Conservation (phyloP, 164 flowering plant genomes). For the Euptelea pleiosperma region DNA sequence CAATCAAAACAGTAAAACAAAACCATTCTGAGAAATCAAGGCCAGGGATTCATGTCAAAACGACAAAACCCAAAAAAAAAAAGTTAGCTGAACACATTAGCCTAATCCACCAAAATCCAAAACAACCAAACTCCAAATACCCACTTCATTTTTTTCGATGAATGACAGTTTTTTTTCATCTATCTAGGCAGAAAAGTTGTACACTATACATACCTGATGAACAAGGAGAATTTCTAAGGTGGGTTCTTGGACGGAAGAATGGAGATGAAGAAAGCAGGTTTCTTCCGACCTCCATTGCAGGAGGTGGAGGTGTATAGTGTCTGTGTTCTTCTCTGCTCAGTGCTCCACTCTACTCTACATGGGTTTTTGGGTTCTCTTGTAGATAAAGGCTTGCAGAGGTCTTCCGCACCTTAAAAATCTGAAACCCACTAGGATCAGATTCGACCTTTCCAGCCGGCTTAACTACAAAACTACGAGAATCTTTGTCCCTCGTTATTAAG, state of each 20-base stretch:
- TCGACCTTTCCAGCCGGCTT: not conserved
- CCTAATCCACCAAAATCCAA: constrained; percentile 8
- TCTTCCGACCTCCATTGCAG: constrained; percentile 48
- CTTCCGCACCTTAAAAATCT: constrained; percentile 1
- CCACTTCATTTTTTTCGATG: not conserved
- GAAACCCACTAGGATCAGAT: constrained; percentile 4
- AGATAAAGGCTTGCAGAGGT: not conserved
- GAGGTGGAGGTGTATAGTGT: not conserved
- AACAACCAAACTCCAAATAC: constrained; percentile 1
- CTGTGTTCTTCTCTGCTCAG: too few species aligned
- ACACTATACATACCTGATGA: constrained; percentile 34
- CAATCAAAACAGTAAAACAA: too few species aligned
- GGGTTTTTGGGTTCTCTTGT: too few species aligned
- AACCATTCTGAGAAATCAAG: too few species aligned
- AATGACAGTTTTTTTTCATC: too few species aligned
- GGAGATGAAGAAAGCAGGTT: constrained; percentile 40
- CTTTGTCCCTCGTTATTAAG: too few species aligned
- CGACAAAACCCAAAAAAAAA: not conserved
- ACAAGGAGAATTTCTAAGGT: constrained; percentile 27
- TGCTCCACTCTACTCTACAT: too few species aligned
- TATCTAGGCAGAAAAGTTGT: not conserved
- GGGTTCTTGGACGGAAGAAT: constrained; percentile 31
- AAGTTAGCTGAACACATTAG: not conserved
- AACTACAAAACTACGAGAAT: too few species aligned
- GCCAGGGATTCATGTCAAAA: too few species aligned